These are phyloP conservation scores for Thuja plicata DNA, from an alignment of 83 land plant species.

Conservation along the genomic window DNA sequence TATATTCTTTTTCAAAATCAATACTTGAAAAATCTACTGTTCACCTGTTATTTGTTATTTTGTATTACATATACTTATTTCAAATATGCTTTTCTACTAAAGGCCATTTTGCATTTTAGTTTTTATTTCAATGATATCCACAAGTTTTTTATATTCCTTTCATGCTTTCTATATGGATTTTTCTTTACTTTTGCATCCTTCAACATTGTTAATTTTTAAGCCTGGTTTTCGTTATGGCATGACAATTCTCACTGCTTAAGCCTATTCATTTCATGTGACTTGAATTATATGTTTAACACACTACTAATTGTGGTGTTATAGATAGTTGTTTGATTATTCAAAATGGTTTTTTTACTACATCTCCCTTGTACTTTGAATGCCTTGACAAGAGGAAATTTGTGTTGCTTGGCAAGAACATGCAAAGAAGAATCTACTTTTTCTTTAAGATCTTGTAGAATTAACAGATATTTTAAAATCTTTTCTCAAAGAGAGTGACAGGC, in stretches of 20 bases:
- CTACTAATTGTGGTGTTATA: background rate
- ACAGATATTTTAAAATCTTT: background rate
- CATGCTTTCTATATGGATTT: no score
- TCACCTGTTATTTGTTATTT: background rate
- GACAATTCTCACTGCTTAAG: background rate
- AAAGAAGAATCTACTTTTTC: background rate
- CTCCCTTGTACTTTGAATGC: background rate
- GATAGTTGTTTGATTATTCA: background rate
- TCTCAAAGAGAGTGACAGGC: no score
- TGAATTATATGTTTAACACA: background rate
- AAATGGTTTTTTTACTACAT: background rate
- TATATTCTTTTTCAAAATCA: background rate
- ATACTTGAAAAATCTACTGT: background rate
- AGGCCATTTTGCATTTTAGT: no score
- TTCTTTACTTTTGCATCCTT: background rate
- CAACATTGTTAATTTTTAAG: background rate
- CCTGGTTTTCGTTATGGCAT: background rate
- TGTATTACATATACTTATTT: background rate
- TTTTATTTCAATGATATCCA: no score
- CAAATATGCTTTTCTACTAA: background rate
- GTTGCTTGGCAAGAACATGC: background rate
- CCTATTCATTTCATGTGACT: background rate
- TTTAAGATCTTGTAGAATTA: background rate
- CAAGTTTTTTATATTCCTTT: no score
- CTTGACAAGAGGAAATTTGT: background rate